phyloP scores from a whole-genome alignment of 176 grass and related monocot genomes.

The Triticum urartu region DNA sequence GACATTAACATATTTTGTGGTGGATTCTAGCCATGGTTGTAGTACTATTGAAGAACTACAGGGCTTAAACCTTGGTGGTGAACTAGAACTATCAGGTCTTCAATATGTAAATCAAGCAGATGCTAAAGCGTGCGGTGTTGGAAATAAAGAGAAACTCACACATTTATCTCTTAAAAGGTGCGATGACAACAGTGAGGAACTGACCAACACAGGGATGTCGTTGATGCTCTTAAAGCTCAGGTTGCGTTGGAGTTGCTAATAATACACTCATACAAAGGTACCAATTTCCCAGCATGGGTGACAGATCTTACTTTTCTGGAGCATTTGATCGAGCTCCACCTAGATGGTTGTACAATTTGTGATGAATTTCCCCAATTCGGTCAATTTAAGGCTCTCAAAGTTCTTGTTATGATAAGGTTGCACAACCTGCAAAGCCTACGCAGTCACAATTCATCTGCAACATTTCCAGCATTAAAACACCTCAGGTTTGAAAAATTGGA shows the following conservation, averaged over 20 bases:
- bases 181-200: no score
- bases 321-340: not conserved
- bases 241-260: not conserved
- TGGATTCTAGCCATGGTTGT: no score
- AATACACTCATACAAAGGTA: not conserved
- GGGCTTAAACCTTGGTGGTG: no score
- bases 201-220: no score
- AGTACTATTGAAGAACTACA: no score
- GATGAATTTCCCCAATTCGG: no score
- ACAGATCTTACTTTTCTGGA: not conserved
- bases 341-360: not conserved
- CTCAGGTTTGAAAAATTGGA: not conserved
- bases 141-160: no score
- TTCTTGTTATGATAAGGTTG: not conserved
- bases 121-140: no score
- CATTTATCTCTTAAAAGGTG: no score
- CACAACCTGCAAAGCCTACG: not conserved
- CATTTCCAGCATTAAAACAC: not conserved
- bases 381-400: not conserved
- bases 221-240: constrained; percentile 2
- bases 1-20: no score
- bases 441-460: not conserved
- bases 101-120: no score
- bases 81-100: no score
- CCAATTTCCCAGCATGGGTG: not conserved